Evolutionary conservation across 2,329 filamentous ascomycete species (phyloP).

Genomic region (Beauveria rudraprayagi): DNA sequence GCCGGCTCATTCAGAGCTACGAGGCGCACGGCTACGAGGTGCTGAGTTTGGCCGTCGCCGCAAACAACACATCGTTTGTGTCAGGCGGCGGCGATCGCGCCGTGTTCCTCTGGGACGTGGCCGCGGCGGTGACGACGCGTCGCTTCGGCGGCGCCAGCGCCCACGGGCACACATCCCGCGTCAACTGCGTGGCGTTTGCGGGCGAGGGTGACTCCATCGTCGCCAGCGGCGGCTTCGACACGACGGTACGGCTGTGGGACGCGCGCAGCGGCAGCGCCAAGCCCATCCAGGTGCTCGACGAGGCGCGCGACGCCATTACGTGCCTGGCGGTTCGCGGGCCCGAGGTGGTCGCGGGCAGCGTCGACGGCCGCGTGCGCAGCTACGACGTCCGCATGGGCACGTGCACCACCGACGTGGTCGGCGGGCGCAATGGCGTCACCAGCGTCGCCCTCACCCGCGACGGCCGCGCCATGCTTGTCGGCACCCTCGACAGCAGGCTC

Average conservation of each 20-base stretch:
- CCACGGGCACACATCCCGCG: conserved; percentile 58
- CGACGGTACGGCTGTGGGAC: conserved; percentile 72
- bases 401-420: conserved; percentile 62
- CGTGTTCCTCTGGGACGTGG: conserved; percentile 93
- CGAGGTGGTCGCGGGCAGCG: conserved; percentile 66
- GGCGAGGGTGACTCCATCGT: conserved; percentile 68
- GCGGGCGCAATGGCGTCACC: conserved; percentile 60
- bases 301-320: conserved; percentile 64
- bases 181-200: conserved; percentile 74
- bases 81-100: conserved; percentile 84
- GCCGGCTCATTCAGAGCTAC: conserved; percentile 76
- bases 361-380: conserved; percentile 71
- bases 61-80: conserved; percentile 76
- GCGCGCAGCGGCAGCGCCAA: conserved; percentile 43
- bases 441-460: conserved; percentile 64
- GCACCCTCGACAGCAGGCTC: conserved; percentile 66
- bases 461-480: conserved; percentile 65
- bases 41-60: conserved; percentile 65
- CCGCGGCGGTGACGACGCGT: conserved; percentile 66
- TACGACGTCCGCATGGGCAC: conserved; percentile 79
- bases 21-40: conserved; percentile 87
- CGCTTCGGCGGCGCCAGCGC: conserved; percentile 54
- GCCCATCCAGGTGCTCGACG: conserved; percentile 64
- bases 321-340: conserved; percentile 38
- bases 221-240: conserved; percentile 66